Percentiles rank a stretch among this genome's conserved stretches.
Conservation (phyloP, 2,329 filamentous ascomycete species). For the Aspergillus intermedius region DNA sequence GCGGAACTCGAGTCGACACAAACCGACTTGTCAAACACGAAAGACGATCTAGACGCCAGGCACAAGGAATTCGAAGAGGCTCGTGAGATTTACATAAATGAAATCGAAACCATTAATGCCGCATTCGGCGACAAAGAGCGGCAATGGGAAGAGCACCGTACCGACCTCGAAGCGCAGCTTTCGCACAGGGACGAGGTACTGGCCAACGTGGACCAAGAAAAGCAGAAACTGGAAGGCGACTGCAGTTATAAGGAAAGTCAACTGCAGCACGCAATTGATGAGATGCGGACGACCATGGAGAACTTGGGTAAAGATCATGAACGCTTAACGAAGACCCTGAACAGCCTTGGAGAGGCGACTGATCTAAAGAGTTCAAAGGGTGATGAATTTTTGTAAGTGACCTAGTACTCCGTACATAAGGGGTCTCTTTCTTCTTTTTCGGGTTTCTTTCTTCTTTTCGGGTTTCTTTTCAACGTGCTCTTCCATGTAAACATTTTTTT, state of each 20-base stretch:
- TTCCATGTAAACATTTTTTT: neutral
- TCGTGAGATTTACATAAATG: constrained; percentile 20
- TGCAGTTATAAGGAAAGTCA: constrained; percentile 42
- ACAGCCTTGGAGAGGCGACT: constrained; percentile 46
- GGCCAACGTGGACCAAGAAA: constrained; percentile 40
- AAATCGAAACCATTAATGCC: constrained; percentile 21
- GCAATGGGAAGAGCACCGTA: constrained; percentile 27
- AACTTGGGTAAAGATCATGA: constrained; percentile 47
- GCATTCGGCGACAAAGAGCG: constrained; percentile 26
- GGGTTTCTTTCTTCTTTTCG: constrained; percentile 1
- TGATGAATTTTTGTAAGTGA: constrained; percentile 46
- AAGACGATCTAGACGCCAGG: constrained; percentile 19
- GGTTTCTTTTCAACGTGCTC: neutral
- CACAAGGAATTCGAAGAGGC: constrained; percentile 28
- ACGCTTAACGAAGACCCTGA: constrained; percentile 45
- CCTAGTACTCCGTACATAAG: constrained; percentile 16
- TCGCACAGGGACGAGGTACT: constrained; percentile 37
- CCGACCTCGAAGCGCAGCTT: constrained; percentile 28
- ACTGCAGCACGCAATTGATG: constrained; percentile 36
- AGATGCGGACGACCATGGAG: constrained; percentile 44
- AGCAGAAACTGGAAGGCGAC: constrained; percentile 38
- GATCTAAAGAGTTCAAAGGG: constrained; percentile 45
- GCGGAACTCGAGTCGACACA: constrained; percentile 26
- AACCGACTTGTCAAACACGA: constrained; percentile 21
- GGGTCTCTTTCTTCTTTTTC: constrained; percentile 10